These are phyloP conservation scores for Hypocreales sp. DNA, from an alignment of 2,329 filamentous ascomycete genomes.

Conservation along the genomic window DNA sequence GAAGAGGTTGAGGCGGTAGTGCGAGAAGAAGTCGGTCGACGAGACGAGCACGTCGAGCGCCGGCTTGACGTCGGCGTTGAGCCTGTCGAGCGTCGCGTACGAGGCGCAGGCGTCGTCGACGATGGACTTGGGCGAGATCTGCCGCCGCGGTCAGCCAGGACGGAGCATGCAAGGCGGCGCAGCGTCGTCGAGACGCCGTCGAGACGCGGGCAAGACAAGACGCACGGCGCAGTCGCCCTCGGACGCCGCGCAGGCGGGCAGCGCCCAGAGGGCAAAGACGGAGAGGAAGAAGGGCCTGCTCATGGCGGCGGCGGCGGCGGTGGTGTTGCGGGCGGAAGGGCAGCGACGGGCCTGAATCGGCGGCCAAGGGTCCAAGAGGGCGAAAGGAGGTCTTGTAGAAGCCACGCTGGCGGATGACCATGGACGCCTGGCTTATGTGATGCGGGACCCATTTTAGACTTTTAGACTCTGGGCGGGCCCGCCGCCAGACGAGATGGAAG, in stretches of 20 bases:
- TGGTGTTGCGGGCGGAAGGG: too few relatives aligned
- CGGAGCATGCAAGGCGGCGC: too few relatives aligned
- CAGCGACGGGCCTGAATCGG: too few relatives aligned
- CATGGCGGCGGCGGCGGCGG: too few relatives aligned
- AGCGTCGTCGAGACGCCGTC: neutral
- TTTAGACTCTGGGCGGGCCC: too few relatives aligned
- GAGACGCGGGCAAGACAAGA: constrained; percentile 76
- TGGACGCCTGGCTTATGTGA: too few relatives aligned
- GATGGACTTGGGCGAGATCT: constrained; percentile 81
- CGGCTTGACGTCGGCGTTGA: constrained; percentile 66
- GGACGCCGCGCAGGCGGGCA: constrained; percentile 25
- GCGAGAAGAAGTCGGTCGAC: constrained; percentile 92
- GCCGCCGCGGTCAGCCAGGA: too few relatives aligned
- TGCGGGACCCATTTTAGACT: too few relatives aligned
- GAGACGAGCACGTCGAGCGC: constrained; percentile 66
- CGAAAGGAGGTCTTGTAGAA: too few relatives aligned
- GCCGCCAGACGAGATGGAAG: too few relatives aligned
- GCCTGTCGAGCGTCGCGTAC: constrained; percentile 72
- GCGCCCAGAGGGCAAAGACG: constrained; percentile 38
- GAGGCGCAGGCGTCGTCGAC: constrained; percentile 92
- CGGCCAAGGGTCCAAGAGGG: too few relatives aligned
- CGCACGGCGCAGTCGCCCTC: constrained; percentile 38
- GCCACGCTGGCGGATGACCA: too few relatives aligned
- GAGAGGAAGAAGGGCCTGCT: constrained; percentile 39
- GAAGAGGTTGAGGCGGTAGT: constrained; percentile 90